phyloP scores from a whole-genome alignment of 768 basidiomycete species.

The Pleurotus salmoneostramineus region DNA sequence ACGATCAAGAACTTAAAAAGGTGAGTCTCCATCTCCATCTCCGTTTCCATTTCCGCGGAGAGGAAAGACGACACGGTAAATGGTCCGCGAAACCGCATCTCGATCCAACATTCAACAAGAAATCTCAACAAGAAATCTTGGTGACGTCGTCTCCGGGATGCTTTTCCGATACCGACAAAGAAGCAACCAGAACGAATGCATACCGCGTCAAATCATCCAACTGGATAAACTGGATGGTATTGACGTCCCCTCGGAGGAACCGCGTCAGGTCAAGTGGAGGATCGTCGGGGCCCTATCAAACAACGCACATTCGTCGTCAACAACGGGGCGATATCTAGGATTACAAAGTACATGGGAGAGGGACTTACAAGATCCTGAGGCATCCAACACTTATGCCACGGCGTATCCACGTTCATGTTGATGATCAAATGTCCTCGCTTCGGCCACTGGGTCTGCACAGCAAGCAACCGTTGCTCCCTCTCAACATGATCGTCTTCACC shows the following conservation, averaged over 20 bases:
- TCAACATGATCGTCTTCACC: background rate
- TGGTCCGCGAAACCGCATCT: background rate
- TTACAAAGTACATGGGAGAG: background rate
- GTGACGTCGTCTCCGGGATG: background rate
- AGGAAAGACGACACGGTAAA: background rate
- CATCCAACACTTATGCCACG: constrained; percentile 3
- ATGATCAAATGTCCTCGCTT: constrained; percentile 10
- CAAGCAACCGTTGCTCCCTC: background rate
- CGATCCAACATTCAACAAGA: background rate
- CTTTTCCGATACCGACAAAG: background rate
- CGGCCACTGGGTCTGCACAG: constrained; percentile 8
- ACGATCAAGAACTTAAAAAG: no score
- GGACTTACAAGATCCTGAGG: constrained; percentile 10
- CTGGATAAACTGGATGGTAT: constrained; percentile 9
- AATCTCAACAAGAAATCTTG: background rate
- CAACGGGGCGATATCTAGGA: background rate
- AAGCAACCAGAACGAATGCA: constrained; percentile 11
- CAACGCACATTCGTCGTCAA: background rate
- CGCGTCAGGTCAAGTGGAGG: constrained; percentile 10
- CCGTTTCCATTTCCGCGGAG: no score
- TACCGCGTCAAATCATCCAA: constrained; percentile 9
- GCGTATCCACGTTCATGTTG: constrained; percentile 7
- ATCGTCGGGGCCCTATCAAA: background rate
- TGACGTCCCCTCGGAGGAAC: constrained; percentile 7
- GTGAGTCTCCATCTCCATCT: no score